Evolutionary conservation across 176 grass and related monocot species (phyloP), one percentile per base, ranked within the genome.

Genomic region (Cymbopogon citratus): DNA sequence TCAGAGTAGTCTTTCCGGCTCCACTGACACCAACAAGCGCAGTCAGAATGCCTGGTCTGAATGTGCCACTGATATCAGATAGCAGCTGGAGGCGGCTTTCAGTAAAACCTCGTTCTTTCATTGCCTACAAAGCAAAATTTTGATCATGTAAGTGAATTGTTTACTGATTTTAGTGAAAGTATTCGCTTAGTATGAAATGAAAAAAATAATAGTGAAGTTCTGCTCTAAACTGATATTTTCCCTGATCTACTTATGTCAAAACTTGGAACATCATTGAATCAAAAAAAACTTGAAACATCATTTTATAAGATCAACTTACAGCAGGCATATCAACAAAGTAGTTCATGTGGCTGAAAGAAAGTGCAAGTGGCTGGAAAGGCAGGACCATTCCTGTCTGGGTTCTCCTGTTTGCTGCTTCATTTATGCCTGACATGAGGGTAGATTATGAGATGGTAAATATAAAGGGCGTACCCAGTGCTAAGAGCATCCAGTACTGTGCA

Each of bases 21-120:
- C 95, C 95, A 83, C 95, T 98, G 49, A 94, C 92, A 49, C 95
- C 95, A 67, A 98, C 92, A 43, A 98, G 78, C 65, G 95, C 95
- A 66, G 95, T 98, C 70, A 98, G 75, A 82, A 94, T 75, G 84
- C 92, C 88, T 34, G 95, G 95, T 59, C 86, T 92, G 44, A 98
- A 98, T 56, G 90, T 78, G 63, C 95, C 92, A 76, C 95, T 94
- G 19, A 98, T 93, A 83, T 94, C 86, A 77, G 81, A 87, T 12
- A 98, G 86, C 66, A 98, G 67, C 49, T 94, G 92, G 12, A 94
- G 90, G 44, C 75, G 85, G n/a, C 84, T 88, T 81, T 98, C 90
- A 4, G 89, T 65, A 15, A 94, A 63, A 67, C 95, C 95, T 86
- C 89, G 92, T 44, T 81, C 91, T 41, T 89, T 92, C 95, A 98